A percentile compares a stretch with the other conserved stretches of the same genome.
phyloP scores from a whole-genome alignment of 2,329 filamentous ascomycete species.

The Diaporthe destruens region DNA sequence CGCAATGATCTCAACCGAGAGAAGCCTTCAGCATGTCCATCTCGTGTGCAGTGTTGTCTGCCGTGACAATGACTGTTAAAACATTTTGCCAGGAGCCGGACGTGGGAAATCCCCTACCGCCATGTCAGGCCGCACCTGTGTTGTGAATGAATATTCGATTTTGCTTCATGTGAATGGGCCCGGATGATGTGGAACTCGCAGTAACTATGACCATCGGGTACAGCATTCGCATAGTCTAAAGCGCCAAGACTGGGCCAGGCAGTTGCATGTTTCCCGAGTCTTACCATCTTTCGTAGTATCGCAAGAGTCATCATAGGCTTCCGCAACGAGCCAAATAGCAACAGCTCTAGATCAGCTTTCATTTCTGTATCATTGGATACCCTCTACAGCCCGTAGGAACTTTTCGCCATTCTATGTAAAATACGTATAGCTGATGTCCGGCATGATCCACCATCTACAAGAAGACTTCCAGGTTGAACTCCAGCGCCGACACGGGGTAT shows the following conservation, averaged over 20 bases:
- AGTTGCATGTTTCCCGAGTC: neutral
- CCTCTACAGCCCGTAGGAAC: constrained; percentile 21
- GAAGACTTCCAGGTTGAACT: constrained; percentile 95
- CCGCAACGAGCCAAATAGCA: neutral
- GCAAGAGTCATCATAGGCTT: neutral
- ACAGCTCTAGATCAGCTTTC: neutral
- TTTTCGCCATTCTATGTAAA: neutral
- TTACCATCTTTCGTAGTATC: too few species aligned
- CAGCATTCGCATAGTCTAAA: neutral
- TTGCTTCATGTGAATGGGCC: neutral
- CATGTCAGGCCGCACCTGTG: neutral
- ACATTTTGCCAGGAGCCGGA: too few species aligned
- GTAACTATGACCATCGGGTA: neutral
- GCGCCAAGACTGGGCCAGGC: neutral
- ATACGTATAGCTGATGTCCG: neutral
- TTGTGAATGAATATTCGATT: too few species aligned
- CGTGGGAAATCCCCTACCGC: neutral
- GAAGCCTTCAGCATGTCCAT: neutral
- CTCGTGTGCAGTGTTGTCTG: neutral
- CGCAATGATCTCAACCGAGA: neutral
- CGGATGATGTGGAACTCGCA: too few species aligned
- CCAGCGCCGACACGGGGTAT: constrained; percentile 93
- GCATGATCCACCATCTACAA: constrained; percentile 63
- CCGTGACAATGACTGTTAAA: neutral
- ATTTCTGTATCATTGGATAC: neutral